Percentiles rank a stretch among this genome's conserved stretches.
Conservation (phyloP, 176 grass and related monocot species). For the Zea luxurians region DNA sequence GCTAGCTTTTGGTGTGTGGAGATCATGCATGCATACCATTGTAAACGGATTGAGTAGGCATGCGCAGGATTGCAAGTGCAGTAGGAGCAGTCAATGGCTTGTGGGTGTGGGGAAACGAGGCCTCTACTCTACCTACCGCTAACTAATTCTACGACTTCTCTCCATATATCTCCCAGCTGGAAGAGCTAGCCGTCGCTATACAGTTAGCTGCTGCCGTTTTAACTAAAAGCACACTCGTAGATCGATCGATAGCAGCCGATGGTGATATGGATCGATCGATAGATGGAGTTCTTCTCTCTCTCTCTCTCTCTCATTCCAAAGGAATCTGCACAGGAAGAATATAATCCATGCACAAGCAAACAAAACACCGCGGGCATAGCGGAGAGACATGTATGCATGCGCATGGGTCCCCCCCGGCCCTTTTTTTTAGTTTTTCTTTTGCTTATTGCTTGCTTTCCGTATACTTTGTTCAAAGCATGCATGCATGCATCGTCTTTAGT, state of each 20-base stretch:
- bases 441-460: background rate
- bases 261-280: constrained; percentile 12
- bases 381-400: background rate
- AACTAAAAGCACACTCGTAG: constrained; percentile 52
- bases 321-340: constrained; percentile 33
- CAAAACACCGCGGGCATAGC: constrained; percentile 26
- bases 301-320: constrained; percentile 8
- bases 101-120: constrained; percentile 41
- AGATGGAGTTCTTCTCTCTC: background rate
- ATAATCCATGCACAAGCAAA: constrained; percentile 26
- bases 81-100: constrained; percentile 49
- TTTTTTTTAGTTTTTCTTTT: background rate
- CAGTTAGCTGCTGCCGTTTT: constrained; percentile 34
- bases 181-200: background rate
- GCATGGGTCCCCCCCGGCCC: background rate
- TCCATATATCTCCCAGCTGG: background rate
- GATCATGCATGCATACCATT: too few relatives aligned
- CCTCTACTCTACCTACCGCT: constrained; percentile 53
- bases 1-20: too few relatives aligned
- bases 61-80: background rate
- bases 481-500: background rate
- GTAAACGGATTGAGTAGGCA: too few relatives aligned
- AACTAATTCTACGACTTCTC: constrained; percentile 58
- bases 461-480: background rate
- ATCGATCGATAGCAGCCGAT: constrained; percentile 1